Conservation (phyloP, 305 asterid genomes). For the Solanum hybrid region DNA sequence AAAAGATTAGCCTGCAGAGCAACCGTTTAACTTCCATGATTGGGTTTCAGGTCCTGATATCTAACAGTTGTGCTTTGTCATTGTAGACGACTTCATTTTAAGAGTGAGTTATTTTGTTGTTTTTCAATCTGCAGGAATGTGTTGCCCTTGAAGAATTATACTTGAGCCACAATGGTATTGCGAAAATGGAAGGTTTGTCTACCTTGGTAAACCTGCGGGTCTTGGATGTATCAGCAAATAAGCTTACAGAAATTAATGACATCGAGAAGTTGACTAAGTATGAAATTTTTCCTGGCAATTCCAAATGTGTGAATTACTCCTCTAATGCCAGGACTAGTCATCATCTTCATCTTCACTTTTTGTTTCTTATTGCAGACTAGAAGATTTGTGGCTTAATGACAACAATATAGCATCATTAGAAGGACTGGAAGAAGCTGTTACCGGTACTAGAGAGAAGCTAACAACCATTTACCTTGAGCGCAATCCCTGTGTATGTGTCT, state of each 20-base stretch:
- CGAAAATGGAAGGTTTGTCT: conserved; percentile 86
- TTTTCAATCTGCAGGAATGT: conserved; percentile 49
- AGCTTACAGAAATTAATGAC: conserved; percentile 65
- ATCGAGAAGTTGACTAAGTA: conserved; percentile 55
- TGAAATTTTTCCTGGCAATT: conserved; percentile 12
- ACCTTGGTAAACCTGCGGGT: conserved; percentile 68
- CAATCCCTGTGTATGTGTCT: conserved; percentile 76
- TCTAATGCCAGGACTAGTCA: neutral
- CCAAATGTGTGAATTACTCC: neutral
- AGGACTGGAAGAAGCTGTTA: conserved; percentile 56
- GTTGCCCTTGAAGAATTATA: conserved; percentile 82
- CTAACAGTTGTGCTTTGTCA: neutral
- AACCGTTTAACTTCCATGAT: conserved; percentile 72
- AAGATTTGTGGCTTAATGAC: conserved; percentile 97
- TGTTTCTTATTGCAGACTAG: conserved; percentile 47
- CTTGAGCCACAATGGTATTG: conserved; percentile 92
- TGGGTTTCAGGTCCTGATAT: conserved; percentile 65
- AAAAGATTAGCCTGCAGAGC: conserved; percentile 95
- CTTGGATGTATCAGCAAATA: conserved; percentile 85
- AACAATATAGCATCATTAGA: conserved; percentile 64
- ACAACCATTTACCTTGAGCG: conserved; percentile 95
- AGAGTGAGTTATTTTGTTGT: neutral
- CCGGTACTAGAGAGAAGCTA: conserved; percentile 57
- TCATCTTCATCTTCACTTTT: conserved; percentile 9
- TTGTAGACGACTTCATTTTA: neutral